phyloP scores from a whole-genome alignment of 768 basidiomycete species.

The Kwoniella dendrophila region DNA sequence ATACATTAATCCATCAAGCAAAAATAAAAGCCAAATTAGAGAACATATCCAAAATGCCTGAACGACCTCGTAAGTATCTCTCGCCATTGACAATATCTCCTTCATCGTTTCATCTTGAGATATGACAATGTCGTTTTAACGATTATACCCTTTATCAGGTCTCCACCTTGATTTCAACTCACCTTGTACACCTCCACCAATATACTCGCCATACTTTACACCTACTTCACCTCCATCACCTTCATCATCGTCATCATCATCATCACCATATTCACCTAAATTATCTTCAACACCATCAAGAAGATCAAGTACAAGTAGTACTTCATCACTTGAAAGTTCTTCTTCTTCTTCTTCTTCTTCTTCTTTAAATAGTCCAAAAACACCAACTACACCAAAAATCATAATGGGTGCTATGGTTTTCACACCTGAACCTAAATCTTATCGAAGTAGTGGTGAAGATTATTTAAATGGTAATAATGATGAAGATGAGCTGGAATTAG shows the following conservation, averaged over 20 bases:
- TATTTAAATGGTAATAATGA: neutral
- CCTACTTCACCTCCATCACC: slow-evolving; percentile 5
- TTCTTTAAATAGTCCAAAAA: slow-evolving; percentile 1
- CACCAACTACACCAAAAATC: slow-evolving; percentile 20
- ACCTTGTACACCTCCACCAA: slow-evolving; percentile 22
- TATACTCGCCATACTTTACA: slow-evolving; percentile 13
- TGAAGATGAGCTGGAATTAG: slow-evolving; percentile 8
- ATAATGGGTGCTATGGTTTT: slow-evolving; percentile 24
- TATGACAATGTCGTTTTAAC: neutral
- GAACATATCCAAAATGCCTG: slow-evolving; percentile 10
- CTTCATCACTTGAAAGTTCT: neutral
- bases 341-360: neutral
- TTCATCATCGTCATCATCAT: neutral
- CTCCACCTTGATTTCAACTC: slow-evolving; percentile 24
- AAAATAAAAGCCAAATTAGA: neutral
- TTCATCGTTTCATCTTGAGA: neutral
- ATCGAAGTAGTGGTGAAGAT: neutral
- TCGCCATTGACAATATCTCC: neutral
- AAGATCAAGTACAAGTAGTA: slow-evolving; percentile 10
- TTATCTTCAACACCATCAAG: neutral
- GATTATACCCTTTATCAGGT: slow-evolving; percentile 3
- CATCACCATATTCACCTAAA: neutral
- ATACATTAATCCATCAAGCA: too few species aligned
- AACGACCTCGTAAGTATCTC: slow-evolving; percentile 21
- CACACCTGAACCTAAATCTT: slow-evolving; percentile 1